These are phyloP conservation scores for Nectriaceae sp. DNA, from an alignment of 2,329 filamentous ascomycete genomes.

Conservation along the genomic window DNA sequence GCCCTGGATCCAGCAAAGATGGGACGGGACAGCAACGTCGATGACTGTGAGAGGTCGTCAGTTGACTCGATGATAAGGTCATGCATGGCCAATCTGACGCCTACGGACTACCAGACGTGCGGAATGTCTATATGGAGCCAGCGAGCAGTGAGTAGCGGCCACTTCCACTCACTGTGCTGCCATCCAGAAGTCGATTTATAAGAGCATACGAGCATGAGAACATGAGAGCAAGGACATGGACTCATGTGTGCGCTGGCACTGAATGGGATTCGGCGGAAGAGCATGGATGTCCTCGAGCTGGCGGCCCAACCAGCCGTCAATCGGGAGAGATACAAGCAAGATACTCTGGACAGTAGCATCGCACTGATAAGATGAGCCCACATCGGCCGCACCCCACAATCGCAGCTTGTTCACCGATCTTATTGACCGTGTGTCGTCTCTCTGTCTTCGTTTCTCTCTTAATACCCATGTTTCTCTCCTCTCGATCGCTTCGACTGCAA, in stretches of 20 bases:
- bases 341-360: no score
- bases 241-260: background rate
- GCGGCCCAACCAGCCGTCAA: background rate
- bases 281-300: background rate
- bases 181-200: no score
- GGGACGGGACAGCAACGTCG: constrained; percentile 12
- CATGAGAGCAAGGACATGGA: background rate
- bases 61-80: constrained; percentile 26
- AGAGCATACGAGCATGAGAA: background rate
- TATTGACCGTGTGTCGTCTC: background rate
- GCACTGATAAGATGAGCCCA: constrained; percentile 2
- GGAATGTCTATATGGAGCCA: constrained; percentile 1
- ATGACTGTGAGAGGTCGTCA: constrained; percentile 15
- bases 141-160: no score
- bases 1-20: constrained; percentile 3
- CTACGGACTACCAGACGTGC: constrained; percentile 13
- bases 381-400: background rate
- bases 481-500: no score
- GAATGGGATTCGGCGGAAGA: background rate
- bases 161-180: no score
- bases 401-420: background rate
- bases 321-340: background rate
- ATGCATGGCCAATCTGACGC: constrained; percentile 31
- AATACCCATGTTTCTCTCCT: no score
- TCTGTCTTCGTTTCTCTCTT: background rate